phyloP scores from a whole-genome alignment of 2,329 filamentous ascomycete genomes.

The Xylaria sp. region DNA sequence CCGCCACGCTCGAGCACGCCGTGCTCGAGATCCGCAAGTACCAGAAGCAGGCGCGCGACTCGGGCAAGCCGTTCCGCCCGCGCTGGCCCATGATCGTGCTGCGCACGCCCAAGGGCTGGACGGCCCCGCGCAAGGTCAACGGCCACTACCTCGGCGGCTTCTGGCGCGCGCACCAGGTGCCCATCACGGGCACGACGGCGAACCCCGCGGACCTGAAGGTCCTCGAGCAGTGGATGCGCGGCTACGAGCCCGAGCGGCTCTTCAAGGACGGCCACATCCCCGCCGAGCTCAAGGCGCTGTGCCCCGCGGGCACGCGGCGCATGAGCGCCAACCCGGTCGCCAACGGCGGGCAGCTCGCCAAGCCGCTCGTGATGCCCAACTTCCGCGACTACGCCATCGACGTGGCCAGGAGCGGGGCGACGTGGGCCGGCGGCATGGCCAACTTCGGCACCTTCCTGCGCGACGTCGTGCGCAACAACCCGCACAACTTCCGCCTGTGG shows the following conservation, averaged over 20 bases:
- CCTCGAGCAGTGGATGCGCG: constrained; percentile 76
- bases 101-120: constrained; percentile 80
- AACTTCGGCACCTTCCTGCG: constrained; percentile 70
- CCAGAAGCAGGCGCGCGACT: constrained; percentile 73
- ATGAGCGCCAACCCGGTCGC: constrained; percentile 79
- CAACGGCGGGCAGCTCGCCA: constrained; percentile 70
- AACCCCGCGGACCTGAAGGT: constrained; percentile 68
- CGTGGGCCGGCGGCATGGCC: constrained; percentile 65
- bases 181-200: constrained; percentile 68
- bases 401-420: constrained; percentile 62
- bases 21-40: constrained; percentile 68
- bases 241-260: constrained; percentile 73
- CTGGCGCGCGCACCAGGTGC: constrained; percentile 79
- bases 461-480: constrained; percentile 68
- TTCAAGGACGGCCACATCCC: constrained; percentile 68
- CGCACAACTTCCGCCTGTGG: constrained; percentile 72
- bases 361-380: constrained; percentile 69
- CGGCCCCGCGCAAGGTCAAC: constrained; percentile 71
- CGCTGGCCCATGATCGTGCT: constrained; percentile 81
- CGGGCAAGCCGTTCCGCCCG: constrained; percentile 69
- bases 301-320: constrained; percentile 65
- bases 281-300: constrained; percentile 63
- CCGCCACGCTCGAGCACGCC: constrained; percentile 72
- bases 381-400: constrained; percentile 69
- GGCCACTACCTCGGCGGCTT: constrained; percentile 74